These are phyloP conservation scores for Cutaneotrichosporon spelunceum DNA, from an alignment of 1,284 basidiomycete species.

Conservation along the genomic window DNA sequence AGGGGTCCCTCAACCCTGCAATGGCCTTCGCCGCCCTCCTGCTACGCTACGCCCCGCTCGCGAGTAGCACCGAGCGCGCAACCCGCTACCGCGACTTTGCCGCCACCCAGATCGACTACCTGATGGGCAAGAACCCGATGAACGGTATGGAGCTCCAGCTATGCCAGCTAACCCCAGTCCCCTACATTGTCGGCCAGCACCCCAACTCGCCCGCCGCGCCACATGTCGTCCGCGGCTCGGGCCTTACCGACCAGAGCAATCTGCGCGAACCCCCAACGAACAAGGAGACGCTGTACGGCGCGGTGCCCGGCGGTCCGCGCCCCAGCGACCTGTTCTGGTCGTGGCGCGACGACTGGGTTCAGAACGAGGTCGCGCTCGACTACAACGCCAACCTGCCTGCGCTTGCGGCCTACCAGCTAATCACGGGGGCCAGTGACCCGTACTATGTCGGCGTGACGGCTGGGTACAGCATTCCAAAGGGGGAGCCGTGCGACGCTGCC, in stretches of 20 bases:
- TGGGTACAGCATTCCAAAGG: conserved; percentile 64
- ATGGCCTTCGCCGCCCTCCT: conserved; percentile 80
- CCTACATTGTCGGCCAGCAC: conserved; percentile 67
- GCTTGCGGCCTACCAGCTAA: conserved; percentile 59
- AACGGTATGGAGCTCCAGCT: conserved; percentile 55
- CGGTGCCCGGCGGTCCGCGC: conserved; percentile 81
- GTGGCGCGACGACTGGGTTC: conserved; percentile 60
- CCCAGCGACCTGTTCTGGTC: conserved; percentile 73
- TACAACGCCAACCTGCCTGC: conserved; percentile 83
- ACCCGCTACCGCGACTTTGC: conserved; percentile 54
- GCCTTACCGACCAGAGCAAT: conserved; percentile 61
- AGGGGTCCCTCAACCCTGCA: conserved; percentile 76
- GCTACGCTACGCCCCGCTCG: conserved; percentile 69
- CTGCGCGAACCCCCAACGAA: conserved; percentile 73
- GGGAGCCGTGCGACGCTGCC: conserved; percentile 70
- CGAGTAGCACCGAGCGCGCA: conserved; percentile 61
- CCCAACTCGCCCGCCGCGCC: conserved; percentile 87
- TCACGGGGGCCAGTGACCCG: conserved; percentile 58
- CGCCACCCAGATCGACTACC: conserved; percentile 67
- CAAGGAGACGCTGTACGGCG: conserved; percentile 77
- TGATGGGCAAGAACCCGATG: conserved; percentile 82
- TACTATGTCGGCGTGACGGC: conserved; percentile 70
- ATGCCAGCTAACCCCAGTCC: conserved; percentile 27
- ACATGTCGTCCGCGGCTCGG: conserved; percentile 79
- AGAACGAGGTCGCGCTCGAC: conserved; percentile 49